These are phyloP conservation scores for Fragaria vesca DNA, from an alignment of 306 rosid genomes.

Conservation along the genomic window DNA sequence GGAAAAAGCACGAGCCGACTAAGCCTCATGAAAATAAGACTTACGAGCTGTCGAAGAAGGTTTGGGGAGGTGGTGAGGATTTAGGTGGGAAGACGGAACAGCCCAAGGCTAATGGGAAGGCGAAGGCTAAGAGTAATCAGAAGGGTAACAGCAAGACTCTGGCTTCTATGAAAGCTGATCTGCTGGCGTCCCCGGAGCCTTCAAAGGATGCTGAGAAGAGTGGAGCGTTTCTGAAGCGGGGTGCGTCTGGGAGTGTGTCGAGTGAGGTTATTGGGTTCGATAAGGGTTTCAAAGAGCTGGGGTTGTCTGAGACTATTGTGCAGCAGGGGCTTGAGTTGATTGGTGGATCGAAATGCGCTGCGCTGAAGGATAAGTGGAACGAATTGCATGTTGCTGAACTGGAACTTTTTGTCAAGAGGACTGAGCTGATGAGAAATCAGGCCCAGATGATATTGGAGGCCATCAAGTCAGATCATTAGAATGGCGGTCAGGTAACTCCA, in stretches of 20 bases:
- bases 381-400: conserved; percentile 43
- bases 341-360: conserved; percentile 38
- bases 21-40: conserved; percentile 42
- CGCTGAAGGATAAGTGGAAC: conserved; percentile 52
- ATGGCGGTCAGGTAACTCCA: background rate
- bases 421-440: conserved; percentile 36
- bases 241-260: background rate
- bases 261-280: conserved; percentile 28
- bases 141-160: conserved; percentile 26
- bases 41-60: conserved; percentile 49
- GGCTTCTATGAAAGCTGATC: conserved; percentile 25
- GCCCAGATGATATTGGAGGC: conserved; percentile 44
- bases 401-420: conserved; percentile 38
- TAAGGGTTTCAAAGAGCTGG: conserved; percentile 21
- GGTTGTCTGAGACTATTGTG: conserved; percentile 29
- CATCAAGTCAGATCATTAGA: conserved; percentile 28
- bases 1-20: conserved; percentile 31
- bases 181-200: conserved; percentile 1
- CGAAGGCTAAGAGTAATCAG: conserved; percentile 32
- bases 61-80: conserved; percentile 45
- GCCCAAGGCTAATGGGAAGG: conserved; percentile 4
- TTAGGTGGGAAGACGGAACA: background rate
- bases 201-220: conserved; percentile 21
- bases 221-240: conserved; percentile 7
- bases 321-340: conserved; percentile 41